Evolutionary conservation across 495 filamentous ascomycete species (phyloP).

Genomic region (Trichoderma asperelloides): DNA sequence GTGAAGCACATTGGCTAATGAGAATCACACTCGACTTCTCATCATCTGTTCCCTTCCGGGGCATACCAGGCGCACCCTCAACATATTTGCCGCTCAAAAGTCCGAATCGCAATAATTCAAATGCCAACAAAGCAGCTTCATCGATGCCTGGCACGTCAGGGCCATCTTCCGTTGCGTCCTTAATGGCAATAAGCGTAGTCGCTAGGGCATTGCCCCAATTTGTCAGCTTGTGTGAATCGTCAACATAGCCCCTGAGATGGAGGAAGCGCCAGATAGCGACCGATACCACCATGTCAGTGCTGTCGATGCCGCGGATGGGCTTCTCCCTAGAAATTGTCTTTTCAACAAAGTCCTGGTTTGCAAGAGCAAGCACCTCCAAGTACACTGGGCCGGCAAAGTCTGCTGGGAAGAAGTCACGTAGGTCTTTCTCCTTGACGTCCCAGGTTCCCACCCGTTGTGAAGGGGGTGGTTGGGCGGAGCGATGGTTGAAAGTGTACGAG

Average conservation of each 20-base stretch:
- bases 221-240: conserved; percentile 73
- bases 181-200: conserved; percentile 53
- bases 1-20: conserved; percentile 73
- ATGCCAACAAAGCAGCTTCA: conserved; percentile 52
- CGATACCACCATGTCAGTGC: conserved; percentile 62
- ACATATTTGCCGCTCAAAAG: conserved; percentile 61
- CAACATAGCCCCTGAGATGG: conserved; percentile 76
- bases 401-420: conserved; percentile 34
- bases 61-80: conserved; percentile 40
- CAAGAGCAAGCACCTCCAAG: conserved; percentile 50
- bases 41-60: conserved; percentile 39
- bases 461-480: conserved; percentile 48
- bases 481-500: conserved; percentile 56
- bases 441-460: conserved; percentile 57
- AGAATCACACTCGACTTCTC: conserved; percentile 66
- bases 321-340: conserved; percentile 50
- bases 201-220: conserved; percentile 73
- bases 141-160: conserved; percentile 35
- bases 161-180: conserved; percentile 52
- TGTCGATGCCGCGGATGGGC: conserved; percentile 36
- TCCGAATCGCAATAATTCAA: conserved; percentile 70
- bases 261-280: conserved; percentile 82
- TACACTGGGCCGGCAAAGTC: conserved; percentile 47
- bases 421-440: conserved; percentile 54
- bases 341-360: conserved; percentile 54